These are phyloP conservation scores for Fusarium brevicatenulatum DNA, from an alignment of 2,329 filamentous ascomycete genomes.

Conservation along the genomic window DNA sequence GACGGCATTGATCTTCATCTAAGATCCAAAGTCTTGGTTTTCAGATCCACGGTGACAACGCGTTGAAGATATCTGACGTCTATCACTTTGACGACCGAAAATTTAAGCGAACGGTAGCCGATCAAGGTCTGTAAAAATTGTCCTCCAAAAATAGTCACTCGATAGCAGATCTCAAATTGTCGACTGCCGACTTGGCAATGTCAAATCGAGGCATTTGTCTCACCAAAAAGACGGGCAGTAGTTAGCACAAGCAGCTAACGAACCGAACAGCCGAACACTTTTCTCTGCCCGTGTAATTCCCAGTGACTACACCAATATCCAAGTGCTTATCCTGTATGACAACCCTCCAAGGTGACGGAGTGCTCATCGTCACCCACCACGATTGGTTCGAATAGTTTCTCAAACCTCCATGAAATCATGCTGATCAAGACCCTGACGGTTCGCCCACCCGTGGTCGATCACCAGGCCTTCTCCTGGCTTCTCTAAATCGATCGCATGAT, in stretches of 20 bases:
- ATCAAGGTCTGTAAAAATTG: not conserved
- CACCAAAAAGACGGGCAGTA: not conserved
- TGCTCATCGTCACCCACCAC: not conserved
- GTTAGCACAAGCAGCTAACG: not conserved
- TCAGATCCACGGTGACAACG: not conserved
- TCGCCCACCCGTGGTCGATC: not conserved
- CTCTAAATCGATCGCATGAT: conserved; percentile 19
- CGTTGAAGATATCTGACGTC: not conserved
- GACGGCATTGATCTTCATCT: not conserved
- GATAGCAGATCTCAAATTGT: not conserved
- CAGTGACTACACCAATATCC: not conserved
- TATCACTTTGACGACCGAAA: not conserved
- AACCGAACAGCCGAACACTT: not conserved
- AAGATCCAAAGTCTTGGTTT: not conserved
- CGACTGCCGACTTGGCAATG: not conserved
- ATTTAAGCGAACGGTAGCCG: not conserved
- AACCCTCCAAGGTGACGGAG: not conserved
- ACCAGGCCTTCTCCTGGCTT: conserved; percentile 1
- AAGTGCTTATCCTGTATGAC: not conserved
- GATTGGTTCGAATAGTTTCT: conserved; percentile 10
- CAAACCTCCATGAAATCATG: conserved; percentile 16
- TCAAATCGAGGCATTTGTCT: not conserved
- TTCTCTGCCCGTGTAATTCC: not conserved
- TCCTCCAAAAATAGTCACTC: not conserved
- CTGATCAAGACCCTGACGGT: conserved; percentile 7